These are phyloP conservation scores for Naganishia sp. DNA, from an alignment of 1,284 basidiomycete genomes.

Conservation along the genomic window DNA sequence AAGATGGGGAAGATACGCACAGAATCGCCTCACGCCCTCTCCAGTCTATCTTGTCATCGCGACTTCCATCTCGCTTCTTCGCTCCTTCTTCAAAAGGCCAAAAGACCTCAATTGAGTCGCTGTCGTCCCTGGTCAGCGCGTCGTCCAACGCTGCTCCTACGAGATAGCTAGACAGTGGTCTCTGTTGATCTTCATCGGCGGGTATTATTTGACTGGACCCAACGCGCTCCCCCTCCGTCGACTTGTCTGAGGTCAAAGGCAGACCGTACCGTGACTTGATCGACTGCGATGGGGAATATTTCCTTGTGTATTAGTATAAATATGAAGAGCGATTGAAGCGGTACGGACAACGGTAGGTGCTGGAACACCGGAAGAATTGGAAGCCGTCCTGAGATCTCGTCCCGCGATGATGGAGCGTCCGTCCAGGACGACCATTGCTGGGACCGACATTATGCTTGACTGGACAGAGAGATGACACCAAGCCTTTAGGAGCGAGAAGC, in stretches of 20 bases:
- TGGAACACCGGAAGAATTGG: constrained; percentile 18
- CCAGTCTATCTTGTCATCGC: constrained; percentile 63
- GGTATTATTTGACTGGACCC: constrained; percentile 5
- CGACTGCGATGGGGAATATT: too few species aligned
- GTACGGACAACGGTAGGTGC: constrained; percentile 14
- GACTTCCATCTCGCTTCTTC: constrained; percentile 59
- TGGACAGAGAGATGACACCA: neutral
- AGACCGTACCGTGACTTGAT: constrained; percentile 42
- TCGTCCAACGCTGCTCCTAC: constrained; percentile 27
- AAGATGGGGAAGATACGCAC: constrained; percentile 57
- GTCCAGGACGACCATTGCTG: constrained; percentile 21
- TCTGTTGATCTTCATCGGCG: constrained; percentile 8
- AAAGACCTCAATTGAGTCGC: constrained; percentile 70
- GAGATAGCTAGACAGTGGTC: constrained; percentile 27
- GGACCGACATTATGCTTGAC: constrained; percentile 17
- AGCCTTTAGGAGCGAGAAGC: too few species aligned
- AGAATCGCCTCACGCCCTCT: constrained; percentile 88
- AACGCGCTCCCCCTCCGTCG: constrained; percentile 3
- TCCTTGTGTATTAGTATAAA: neutral
- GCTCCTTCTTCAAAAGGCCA: constrained; percentile 75
- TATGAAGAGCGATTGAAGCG: neutral
- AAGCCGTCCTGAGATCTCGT: constrained; percentile 19
- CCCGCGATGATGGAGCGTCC: constrained; percentile 22
- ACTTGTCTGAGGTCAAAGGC: constrained; percentile 5
- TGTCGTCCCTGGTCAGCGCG: constrained; percentile 28